A percentile compares a stretch with the other conserved stretches of the same genome.
These are phyloP conservation scores for Sporothrix curviconia DNA, from an alignment of 2,329 filamentous ascomycete genomes.

Conservation along the genomic window DNA sequence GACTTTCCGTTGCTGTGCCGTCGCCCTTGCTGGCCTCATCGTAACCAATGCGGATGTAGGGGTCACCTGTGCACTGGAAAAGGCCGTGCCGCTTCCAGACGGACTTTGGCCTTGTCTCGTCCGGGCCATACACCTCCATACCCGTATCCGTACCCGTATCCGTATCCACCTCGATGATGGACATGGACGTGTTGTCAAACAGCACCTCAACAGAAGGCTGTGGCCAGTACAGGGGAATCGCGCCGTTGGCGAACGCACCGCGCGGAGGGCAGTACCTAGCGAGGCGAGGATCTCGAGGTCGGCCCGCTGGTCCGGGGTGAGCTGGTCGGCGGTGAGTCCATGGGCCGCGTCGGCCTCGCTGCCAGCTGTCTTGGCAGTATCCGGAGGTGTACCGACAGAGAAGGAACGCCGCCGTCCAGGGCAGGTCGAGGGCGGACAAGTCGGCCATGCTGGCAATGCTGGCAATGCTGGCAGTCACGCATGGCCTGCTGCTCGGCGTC, in stretches of 20 bases:
- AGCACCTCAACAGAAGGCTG: conserved; percentile 38
- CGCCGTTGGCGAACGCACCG: conserved; percentile 40
- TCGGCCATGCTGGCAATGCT: not conserved
- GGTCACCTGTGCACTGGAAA: conserved; percentile 38
- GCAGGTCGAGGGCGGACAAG: conserved; percentile 8
- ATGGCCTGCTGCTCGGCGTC: conserved; percentile 9
- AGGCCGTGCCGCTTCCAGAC: conserved; percentile 9
- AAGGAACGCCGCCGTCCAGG: conserved; percentile 21
- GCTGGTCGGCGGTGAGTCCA: conserved; percentile 37
- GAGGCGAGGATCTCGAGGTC: conserved; percentile 43
- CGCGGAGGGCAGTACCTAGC: conserved; percentile 41
- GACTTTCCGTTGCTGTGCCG: not conserved
- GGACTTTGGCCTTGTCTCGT: not conserved
- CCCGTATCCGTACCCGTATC: too few species aligned
- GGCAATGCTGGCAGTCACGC: not conserved
- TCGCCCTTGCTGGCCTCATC: conserved; percentile 14
- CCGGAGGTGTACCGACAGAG: conserved; percentile 28
- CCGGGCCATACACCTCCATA: not conserved
- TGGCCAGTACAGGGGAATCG: conserved; percentile 42
- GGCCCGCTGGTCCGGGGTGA: conserved; percentile 36
- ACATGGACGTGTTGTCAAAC: conserved; percentile 29
- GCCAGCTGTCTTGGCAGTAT: not conserved
- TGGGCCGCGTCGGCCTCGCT: conserved; percentile 22
- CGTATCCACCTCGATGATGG: not conserved
- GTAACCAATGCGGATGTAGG: conserved; percentile 41